These are phyloP conservation scores for Ustilago tritici DNA, from an alignment of 1,284 basidiomycete species.

Conservation along the genomic window DNA sequence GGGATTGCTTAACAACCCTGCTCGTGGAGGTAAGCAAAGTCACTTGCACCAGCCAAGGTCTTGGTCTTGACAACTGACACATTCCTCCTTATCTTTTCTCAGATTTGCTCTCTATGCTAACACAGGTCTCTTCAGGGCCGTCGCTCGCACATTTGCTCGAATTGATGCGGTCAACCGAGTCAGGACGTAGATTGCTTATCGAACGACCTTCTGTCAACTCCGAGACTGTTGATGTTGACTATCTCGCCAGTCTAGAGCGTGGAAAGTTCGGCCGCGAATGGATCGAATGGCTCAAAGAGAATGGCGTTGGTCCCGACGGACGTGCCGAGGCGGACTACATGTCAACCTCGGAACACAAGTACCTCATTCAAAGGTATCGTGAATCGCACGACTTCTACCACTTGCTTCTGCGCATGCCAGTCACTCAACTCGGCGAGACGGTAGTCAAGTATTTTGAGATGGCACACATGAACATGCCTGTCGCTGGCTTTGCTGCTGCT, in stretches of 20 bases:
- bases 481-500: constrained; percentile 83
- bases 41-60: background rate
- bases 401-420: constrained; percentile 85
- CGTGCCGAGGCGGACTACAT: constrained; percentile 80
- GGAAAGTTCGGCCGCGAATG: constrained; percentile 90
- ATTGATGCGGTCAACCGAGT: constrained; percentile 79
- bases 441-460: constrained; percentile 96
- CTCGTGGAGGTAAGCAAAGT: constrained; percentile 79
- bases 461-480: constrained; percentile 89
- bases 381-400: constrained; percentile 97
- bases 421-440: constrained; percentile 91
- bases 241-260: constrained; percentile 77
- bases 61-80: background rate
- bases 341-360: constrained; percentile 77
- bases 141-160: constrained; percentile 84
- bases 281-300: constrained; percentile 88
- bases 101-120: constrained; percentile 57
- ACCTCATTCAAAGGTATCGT: constrained; percentile 97
- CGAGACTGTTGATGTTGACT: constrained; percentile 79
- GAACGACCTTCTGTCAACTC: constrained; percentile 86
- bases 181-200: constrained; percentile 77
- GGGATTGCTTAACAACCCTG: constrained; percentile 84
- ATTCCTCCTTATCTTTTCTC: background rate
- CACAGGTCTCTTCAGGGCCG: constrained; percentile 69
- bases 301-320: constrained; percentile 94